These are phyloP conservation scores for Trichoderma endophyticum DNA, from an alignment of 2,329 filamentous ascomycete genomes.

Conservation along the genomic window DNA sequence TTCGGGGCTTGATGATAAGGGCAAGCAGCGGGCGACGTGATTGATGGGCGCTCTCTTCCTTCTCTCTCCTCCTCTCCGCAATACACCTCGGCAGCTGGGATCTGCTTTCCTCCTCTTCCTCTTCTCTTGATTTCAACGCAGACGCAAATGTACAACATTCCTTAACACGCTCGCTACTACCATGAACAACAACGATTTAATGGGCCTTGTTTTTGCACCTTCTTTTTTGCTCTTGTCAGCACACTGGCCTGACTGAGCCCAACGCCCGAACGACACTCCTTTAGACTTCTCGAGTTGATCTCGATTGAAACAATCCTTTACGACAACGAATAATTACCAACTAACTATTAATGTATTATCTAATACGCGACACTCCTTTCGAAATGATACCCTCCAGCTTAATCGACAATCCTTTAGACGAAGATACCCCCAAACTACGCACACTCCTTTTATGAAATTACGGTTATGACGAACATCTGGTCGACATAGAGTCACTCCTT, in stretches of 20 bases:
- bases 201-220: slow-evolving; percentile 1
- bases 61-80: not conserved
- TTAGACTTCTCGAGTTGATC: slow-evolving; percentile 27
- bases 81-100: slow-evolving; percentile 10
- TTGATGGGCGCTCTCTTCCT: not conserved
- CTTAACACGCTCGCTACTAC: slow-evolving; percentile 36
- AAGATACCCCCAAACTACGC: slow-evolving; percentile 33
- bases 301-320: slow-evolving; percentile 32
- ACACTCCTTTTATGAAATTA: slow-evolving; percentile 34
- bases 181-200: not conserved
- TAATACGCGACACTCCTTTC: slow-evolving; percentile 33
- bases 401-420: slow-evolving; percentile 30
- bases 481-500: slow-evolving; percentile 47
- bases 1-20: slow-evolving; percentile 24
- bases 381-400: slow-evolving; percentile 27
- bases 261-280: slow-evolving; percentile 25
- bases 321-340: slow-evolving; percentile 18
- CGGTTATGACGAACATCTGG: slow-evolving; percentile 28
- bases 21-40: slow-evolving; percentile 35
- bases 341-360: slow-evolving; percentile 31
- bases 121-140: slow-evolving; percentile 27
- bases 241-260: slow-evolving; percentile 10
- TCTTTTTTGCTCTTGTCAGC: slow-evolving; percentile 6
- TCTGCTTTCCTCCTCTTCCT: slow-evolving; percentile 20
- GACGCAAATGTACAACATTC: slow-evolving; percentile 39